These are phyloP conservation scores for Ustilago trichophora DNA, from an alignment of 1,284 basidiomycete genomes.

Conservation along the genomic window DNA sequence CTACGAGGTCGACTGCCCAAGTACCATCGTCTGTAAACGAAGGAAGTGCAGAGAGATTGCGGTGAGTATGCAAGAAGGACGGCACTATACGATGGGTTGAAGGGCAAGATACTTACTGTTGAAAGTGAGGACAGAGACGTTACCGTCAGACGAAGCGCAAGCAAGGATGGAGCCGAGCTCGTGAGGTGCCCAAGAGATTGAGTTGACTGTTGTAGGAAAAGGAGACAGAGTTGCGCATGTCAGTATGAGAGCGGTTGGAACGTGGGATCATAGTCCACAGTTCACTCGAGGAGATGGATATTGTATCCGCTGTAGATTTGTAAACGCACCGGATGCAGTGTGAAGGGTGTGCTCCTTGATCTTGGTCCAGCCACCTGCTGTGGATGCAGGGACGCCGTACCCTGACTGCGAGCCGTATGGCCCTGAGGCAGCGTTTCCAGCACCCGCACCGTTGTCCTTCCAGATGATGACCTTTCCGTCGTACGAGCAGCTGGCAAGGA, in stretches of 20 bases:
- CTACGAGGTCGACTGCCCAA: conserved; percentile 93
- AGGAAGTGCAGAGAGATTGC: not conserved
- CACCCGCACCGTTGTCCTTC: conserved; percentile 77
- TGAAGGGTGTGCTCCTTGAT: conserved; percentile 97
- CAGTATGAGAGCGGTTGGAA: not conserved
- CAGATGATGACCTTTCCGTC: conserved; percentile 98
- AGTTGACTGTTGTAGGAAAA: conserved; percentile 78
- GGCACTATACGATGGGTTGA: too few species aligned
- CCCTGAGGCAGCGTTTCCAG: conserved; percentile 69
- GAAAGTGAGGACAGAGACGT: conserved; percentile 94
- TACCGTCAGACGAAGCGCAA: conserved; percentile 97
- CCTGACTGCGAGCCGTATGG: conserved; percentile 42
- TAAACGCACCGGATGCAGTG: conserved; percentile 81
- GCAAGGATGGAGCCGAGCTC: conserved; percentile 96
- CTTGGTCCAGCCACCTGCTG: conserved; percentile 77
- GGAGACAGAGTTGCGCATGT: not conserved
- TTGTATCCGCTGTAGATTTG: too few species aligned
- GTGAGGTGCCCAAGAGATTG: conserved; percentile 96
- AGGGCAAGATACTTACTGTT: conserved; percentile 82
- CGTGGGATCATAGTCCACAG: too few species aligned
- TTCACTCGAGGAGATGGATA: too few species aligned
- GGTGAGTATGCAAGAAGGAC: too few species aligned
- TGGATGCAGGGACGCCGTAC: conserved; percentile 37
- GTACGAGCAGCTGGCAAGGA: conserved; percentile 96
- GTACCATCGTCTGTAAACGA: conserved; percentile 84